Evolutionary conservation across 2,329 filamentous ascomycete species (phyloP).

Genomic region (Xylaria sp.): DNA sequence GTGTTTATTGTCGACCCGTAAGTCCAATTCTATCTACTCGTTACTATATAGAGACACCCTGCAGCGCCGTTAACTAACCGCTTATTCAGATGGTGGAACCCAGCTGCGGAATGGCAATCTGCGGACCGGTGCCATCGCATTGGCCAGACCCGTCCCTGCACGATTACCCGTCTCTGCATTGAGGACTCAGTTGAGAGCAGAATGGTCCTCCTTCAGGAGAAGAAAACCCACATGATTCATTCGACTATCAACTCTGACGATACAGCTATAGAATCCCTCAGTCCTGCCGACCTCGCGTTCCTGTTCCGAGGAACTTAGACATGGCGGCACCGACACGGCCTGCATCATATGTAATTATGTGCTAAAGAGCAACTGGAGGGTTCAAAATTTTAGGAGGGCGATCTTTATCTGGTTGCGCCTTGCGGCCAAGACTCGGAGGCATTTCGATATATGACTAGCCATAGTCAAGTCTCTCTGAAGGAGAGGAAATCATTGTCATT

Average conservation of each 20-base stretch:
- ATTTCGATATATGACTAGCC: not conserved
- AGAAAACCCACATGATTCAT: conserved; percentile 98
- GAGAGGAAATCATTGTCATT: not conserved
- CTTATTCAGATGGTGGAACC: conserved; percentile 89
- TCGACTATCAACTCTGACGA: conserved; percentile 96
- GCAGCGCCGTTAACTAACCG: conserved; percentile 43
- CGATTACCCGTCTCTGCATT: conserved; percentile 93
- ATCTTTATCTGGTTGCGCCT: not conserved
- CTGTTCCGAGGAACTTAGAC: conserved; percentile 78
- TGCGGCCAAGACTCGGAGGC: not conserved
- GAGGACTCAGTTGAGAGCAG: conserved; percentile 97
- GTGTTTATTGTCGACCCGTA: conserved; percentile 97
- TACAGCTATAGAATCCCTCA: conserved; percentile 89
- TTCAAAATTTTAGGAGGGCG: not conserved
- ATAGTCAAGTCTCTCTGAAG: not conserved
- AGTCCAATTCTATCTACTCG: conserved; percentile 54
- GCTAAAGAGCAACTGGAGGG: not conserved
- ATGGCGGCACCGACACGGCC: not conserved
- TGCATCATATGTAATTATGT: not conserved
- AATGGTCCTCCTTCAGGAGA: conserved; percentile 96
- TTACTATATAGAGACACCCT: too few relatives aligned
- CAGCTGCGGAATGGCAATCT: conserved; percentile 99
- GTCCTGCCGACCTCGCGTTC: conserved; percentile 93
- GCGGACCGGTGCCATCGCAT: conserved; percentile 95
- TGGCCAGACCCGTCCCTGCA: conserved; percentile 91